phyloP scores from a whole-genome alignment of 805 yeast genomes.

The Candida nemodendra region DNA sequence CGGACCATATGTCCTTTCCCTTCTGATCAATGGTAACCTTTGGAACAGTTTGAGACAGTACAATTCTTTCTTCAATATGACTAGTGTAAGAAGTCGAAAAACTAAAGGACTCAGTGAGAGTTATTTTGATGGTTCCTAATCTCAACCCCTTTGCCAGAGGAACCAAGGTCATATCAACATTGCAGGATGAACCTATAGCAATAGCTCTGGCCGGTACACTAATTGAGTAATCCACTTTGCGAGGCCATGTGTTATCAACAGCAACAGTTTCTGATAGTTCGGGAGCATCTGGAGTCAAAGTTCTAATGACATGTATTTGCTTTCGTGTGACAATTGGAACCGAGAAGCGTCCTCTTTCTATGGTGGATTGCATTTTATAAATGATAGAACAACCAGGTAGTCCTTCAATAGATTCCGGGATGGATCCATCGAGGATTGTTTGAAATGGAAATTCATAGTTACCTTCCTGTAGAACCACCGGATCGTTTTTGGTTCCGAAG shows the following conservation, averaged over 20 bases:
- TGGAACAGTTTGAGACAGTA: constrained; percentile 47
- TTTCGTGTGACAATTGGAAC: constrained; percentile 63
- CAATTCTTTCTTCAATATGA: constrained; percentile 60
- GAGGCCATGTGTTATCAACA: constrained; percentile 94
- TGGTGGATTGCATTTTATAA: constrained; percentile 71
- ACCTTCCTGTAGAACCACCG: constrained; percentile 59
- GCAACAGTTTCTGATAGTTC: constrained; percentile 90
- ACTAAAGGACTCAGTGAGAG: constrained; percentile 61
- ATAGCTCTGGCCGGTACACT: constrained; percentile 85
- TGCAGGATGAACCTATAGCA: constrained; percentile 81
- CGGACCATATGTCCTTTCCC: constrained; percentile 43
- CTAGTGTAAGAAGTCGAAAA: constrained; percentile 60
- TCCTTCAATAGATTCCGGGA: constrained; percentile 89
- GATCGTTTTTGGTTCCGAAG: constrained; percentile 20
- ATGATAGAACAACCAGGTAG: constrained; percentile 73
- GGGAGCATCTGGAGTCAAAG: constrained; percentile 81
- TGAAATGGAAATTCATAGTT: constrained; percentile 90
- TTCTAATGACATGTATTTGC: constrained; percentile 78
- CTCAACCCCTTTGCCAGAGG: constrained; percentile 81
- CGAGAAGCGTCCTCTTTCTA: constrained; percentile 80
- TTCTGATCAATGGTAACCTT: constrained; percentile 38
- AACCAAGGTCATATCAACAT: constrained; percentile 66
- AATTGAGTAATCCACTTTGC: constrained; percentile 85
- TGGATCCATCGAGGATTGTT: constrained; percentile 77
- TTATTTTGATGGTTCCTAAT: constrained; percentile 70